These are phyloP conservation scores for Sporobolomyces phaffii DNA, from an alignment of 768 basidiomycete genomes.

Conservation along the genomic window DNA sequence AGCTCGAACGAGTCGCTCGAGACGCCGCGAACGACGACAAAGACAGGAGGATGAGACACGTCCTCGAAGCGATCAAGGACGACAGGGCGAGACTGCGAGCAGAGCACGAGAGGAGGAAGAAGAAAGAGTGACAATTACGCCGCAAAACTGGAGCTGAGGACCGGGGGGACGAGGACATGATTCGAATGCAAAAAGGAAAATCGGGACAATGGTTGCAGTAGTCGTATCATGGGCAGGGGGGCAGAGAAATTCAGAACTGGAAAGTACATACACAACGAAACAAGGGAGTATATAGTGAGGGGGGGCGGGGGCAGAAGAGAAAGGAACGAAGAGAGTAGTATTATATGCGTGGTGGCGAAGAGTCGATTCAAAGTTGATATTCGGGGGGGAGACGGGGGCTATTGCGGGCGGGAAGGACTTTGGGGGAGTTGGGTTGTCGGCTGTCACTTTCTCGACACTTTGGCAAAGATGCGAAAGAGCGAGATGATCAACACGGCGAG, in stretches of 20 bases:
- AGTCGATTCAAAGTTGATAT: no score
- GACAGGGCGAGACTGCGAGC: slow-evolving; percentile 3
- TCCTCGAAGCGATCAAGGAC: slow-evolving; percentile 17
- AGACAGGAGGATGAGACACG: background rate
- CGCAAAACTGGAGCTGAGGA: background rate
- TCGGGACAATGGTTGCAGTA: no score
- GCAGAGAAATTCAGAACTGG: no score
- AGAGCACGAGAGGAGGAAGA: background rate
- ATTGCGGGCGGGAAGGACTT: no score
- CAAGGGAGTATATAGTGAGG: background rate
- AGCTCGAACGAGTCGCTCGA: slow-evolving; percentile 1
- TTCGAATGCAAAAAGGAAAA: no score
- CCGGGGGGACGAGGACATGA: background rate
- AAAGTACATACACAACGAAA: background rate
- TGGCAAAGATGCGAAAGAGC: slow-evolving; percentile 40
- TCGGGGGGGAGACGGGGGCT: no score
- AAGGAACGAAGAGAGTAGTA: background rate
- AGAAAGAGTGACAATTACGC: background rate
- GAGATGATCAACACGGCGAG: slow-evolving; percentile 51
- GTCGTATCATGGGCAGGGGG: no score
- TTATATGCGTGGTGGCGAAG: background rate
- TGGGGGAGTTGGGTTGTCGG: no score
- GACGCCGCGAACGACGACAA: slow-evolving; percentile 11
- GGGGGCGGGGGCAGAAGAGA: background rate
- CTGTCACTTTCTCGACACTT: slow-evolving; percentile 13